phyloP scores from a whole-genome alignment of 129 eudicot species.

The Solidago caesia region DNA sequence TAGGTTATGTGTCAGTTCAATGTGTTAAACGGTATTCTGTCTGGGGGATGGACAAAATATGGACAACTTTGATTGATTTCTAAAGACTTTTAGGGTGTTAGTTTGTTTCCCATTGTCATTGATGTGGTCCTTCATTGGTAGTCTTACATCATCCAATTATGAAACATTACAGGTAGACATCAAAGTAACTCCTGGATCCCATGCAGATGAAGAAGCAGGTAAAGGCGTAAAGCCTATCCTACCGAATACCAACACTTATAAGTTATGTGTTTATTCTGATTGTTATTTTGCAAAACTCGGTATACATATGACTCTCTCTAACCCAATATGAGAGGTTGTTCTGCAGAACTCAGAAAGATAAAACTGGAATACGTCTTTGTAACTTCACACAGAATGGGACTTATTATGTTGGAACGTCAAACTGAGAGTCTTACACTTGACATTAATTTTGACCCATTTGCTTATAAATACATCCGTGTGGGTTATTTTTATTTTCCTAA shows the following conservation, averaged over 20 bases:
- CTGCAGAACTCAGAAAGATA: background rate
- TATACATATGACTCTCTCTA: background rate
- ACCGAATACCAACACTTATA: background rate
- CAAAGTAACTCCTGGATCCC: slow-evolving; percentile 91
- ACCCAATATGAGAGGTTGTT: background rate
- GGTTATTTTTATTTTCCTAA: background rate
- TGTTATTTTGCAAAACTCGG: slow-evolving; percentile 2
- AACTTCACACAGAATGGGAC: background rate
- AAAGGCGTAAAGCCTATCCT: background rate
- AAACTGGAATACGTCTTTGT: background rate
- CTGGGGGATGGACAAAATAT: background rate
- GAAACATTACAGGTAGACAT: slow-evolving; percentile 63
- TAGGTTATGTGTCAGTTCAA: background rate
- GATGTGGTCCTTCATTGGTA: background rate
- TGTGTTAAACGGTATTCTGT: background rate
- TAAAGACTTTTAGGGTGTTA: background rate
- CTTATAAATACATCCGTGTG: background rate
- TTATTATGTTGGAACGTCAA: background rate
- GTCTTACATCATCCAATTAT: background rate
- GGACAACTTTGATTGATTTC: too few species aligned
- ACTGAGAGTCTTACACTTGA: background rate
- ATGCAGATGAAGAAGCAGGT: slow-evolving; percentile 93
- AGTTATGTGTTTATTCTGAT: slow-evolving; percentile 3
- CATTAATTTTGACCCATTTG: background rate
- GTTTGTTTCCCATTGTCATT: background rate